These are phyloP conservation scores for Rhytidhysteron rufulum DNA, from an alignment of 2,329 filamentous ascomycete genomes.

Conservation along the genomic window DNA sequence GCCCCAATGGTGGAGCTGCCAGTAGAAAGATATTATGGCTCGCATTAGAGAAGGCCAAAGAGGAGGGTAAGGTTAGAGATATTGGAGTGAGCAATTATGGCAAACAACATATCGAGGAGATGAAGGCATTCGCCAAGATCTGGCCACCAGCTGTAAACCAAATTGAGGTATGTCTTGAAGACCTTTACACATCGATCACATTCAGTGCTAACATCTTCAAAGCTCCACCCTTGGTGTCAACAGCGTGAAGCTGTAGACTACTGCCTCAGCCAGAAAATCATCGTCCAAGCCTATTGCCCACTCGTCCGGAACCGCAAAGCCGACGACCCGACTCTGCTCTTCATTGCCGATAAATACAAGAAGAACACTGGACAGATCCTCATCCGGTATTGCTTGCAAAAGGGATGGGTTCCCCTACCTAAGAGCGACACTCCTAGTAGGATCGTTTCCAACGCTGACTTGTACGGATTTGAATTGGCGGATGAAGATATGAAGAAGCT, in stretches of 20 bases:
- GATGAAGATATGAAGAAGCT: conserved; percentile 30
- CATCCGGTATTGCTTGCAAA: conserved; percentile 78
- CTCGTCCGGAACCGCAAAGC: conserved; percentile 69
- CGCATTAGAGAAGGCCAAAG: conserved; percentile 59
- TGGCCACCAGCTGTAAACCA: conserved; percentile 73
- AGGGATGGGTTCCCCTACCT: conserved; percentile 46
- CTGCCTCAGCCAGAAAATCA: conserved; percentile 56
- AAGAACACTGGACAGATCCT: conserved; percentile 75
- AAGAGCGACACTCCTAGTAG: conserved; percentile 36
- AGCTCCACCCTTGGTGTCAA: conserved; percentile 72
- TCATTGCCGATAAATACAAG: conserved; percentile 66
- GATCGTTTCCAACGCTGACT: conserved; percentile 32
- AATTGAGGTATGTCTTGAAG: conserved; percentile 57
- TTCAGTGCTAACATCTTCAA: conserved; percentile 3
- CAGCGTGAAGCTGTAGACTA: conserved; percentile 58
- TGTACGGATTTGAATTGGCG: conserved; percentile 35
- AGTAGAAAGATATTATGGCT: conserved; percentile 62
- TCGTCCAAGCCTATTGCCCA: conserved; percentile 62
- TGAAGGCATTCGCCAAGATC: conserved; percentile 60
- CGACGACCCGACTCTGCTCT: conserved; percentile 62
- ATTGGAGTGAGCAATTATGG: conserved; percentile 75
- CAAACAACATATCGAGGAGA: conserved; percentile 63
- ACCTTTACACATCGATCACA: background rate
- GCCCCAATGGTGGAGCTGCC: conserved; percentile 52
- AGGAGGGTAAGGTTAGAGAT: conserved; percentile 57